Evolutionary conservation across 371 early-diverging fungal species (phyloP), one percentile per base, ranked within the genome.

Genomic region (Rhizopus microsporus): DNA sequence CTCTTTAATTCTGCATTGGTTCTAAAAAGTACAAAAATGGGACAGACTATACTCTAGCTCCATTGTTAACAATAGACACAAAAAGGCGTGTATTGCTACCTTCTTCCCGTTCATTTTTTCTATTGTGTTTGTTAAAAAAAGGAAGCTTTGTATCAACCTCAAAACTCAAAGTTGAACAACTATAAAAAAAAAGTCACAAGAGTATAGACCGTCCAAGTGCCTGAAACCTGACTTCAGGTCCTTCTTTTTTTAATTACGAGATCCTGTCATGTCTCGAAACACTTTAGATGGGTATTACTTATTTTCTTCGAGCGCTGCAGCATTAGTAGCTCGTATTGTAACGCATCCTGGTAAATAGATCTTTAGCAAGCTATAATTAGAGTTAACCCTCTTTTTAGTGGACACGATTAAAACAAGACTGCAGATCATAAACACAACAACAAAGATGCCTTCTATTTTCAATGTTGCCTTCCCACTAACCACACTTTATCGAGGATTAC

Each of bases 371-470:
- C 17, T 5, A 10, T n/a, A 17, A 15, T 29, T 17, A 29, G 15
- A 5, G 31, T 39, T 49, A 23, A 40, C 32, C 23, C 16, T 32
- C 6, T 13, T 54, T 30, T 16, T 32, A 55, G 78, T 92, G 59
- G 91, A 91, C 64, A 89, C 93, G n/a, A 69, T 92, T 65, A 92
- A 92, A 62, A 89, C 86, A 10, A 70, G 88, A 4, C 67, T 90
- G 47, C 91, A 90, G 57, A 80, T 74, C 13, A 53, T 71, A 29
- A 69, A 67, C 59, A 35, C 8, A 37, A 23, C 7, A 16, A 40
- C 42, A 13, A 46, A 53, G 44, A 35, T 7, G 37, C 6, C 42
- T 17, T 37, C 40, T 9, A 45, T 53, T 39, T 44, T 39, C 47
- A 40, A 50, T 35, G 39, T 39, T 23, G 15, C 52, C n/a, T 57